Evolutionary conservation across 768 basidiomycete species (phyloP).

Genomic region (Tricholoma hemisulphureum): DNA sequence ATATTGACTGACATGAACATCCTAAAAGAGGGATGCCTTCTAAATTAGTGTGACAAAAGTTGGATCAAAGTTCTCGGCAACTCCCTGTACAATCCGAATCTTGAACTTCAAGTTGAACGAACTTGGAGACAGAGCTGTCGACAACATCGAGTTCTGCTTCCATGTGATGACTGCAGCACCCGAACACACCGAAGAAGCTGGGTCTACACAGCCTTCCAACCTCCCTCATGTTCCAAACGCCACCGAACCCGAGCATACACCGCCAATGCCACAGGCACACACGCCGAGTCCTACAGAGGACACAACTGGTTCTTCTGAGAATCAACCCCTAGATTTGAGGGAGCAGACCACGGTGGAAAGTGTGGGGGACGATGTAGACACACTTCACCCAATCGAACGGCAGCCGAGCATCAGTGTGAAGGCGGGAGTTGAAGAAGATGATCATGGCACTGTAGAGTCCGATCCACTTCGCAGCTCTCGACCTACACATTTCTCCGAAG

Average conservation of each 20-base stretch:
- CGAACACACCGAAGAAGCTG: conserved; percentile 4
- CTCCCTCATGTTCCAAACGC: not conserved
- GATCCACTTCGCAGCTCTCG: conserved; percentile 10
- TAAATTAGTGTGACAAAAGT: too few species aligned
- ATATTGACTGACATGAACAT: too few species aligned
- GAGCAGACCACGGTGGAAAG: conserved; percentile 27
- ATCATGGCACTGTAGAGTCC: conserved; percentile 4
- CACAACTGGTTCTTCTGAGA: not conserved
- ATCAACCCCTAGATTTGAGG: conserved; percentile 9
- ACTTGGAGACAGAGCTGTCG: too few species aligned
- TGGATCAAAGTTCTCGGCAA: too few species aligned
- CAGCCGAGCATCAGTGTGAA: not conserved
- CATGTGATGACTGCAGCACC: conserved; percentile 24
- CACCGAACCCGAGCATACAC: not conserved
- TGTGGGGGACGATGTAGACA: conserved; percentile 9
- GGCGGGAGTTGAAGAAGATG: not conserved
- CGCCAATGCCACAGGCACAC: not conserved
- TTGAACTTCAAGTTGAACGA: too few species aligned
- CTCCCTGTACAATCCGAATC: too few species aligned
- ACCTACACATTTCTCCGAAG: not conserved
- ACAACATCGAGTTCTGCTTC: conserved; percentile 11
- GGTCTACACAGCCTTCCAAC: not conserved
- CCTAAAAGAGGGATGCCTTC: too few species aligned
- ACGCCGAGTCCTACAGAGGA: not conserved
- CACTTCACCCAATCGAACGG: not conserved